Base-by-base conservation (phyloP, 805 yeast genomes). In the Cyberlindnera misumaiensis region DNA sequence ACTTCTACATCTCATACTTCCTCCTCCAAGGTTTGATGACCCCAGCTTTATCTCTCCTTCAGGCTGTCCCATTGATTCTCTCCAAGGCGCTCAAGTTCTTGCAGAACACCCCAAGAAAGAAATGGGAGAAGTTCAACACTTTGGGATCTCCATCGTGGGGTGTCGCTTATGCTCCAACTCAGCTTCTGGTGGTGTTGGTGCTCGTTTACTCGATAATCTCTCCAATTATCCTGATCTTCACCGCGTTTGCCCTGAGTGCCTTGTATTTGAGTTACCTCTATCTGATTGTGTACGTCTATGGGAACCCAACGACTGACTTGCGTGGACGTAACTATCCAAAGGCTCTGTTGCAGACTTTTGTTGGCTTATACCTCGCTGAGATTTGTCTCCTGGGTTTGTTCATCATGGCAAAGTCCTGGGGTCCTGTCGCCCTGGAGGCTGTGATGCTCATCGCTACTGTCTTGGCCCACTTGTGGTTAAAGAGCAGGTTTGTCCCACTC, bases 41-140 rank as follows among this genome's bases (percentile, higher is more conserved):
- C 35, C 77, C 94, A 28, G 77, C 89, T n/a, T 86, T 85, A 44
- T 65, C 78, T 26, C 61, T 93, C 37, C 70, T 85, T 42, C 96
- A 87, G 63, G 60, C 86, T 39, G 88, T 80, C 30, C 74, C 79
- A 3, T 67, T 93, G 52, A 70, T 84, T 38, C 66, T 89, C 46
- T 79, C 83, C 37, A 79, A 83, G 55, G 64, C 82, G 28, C 66
- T 89, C 42, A 85, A 93, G 24, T 43, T 87, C 16, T 70, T 93
- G 44, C 96, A 88, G 59, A 71, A 73, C 38, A 87, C 97, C 5
- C 97, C 97, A 44, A 79, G 97, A 64, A 80, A 86, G 63, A 84
- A 82, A 66, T 90, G 96, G 96, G 75, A 60, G 43, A 77, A 96
- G 54, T 75, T 62, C 56, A 76, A 75, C 57, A 70, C 67, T 2